A percentile compares a stretch with the other conserved stretches of the same genome.
Conservation (phyloP, 768 basidiomycete species). For the Nevesoporus exiguus region DNA sequence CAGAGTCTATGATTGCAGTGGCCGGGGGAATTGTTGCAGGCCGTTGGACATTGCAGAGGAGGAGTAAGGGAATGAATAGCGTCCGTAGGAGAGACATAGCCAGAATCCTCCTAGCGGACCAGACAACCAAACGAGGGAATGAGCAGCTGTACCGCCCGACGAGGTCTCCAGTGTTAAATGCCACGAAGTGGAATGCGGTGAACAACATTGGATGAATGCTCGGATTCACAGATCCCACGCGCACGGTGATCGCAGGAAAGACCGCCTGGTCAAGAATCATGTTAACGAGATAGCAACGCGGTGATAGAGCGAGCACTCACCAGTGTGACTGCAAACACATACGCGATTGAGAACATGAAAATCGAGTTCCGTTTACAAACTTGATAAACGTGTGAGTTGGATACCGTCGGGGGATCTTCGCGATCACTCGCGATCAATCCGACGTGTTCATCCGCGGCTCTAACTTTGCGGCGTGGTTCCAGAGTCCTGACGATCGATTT, state of each 20-base stretch:
- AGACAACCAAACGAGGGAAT: slow-evolving; percentile 60
- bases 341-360: slow-evolving; percentile 71
- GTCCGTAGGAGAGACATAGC: slow-evolving; percentile 64
- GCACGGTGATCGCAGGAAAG: slow-evolving; percentile 82
- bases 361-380: slow-evolving; percentile 61
- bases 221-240: slow-evolving; percentile 63
- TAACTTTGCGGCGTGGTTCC: slow-evolving; percentile 35
- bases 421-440: slow-evolving; percentile 35
- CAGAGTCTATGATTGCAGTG: slow-evolving; percentile 61
- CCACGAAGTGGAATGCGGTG: slow-evolving; percentile 70
- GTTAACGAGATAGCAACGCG: slow-evolving; percentile 4
- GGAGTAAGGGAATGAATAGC: slow-evolving; percentile 80
- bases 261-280: slow-evolving; percentile 54
- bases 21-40: slow-evolving; percentile 29
- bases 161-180: slow-evolving; percentile 73
- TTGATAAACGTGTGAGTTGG: slow-evolving; percentile 44
- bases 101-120: slow-evolving; percentile 63
- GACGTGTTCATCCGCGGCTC: slow-evolving; percentile 27
- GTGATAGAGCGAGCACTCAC: slow-evolving; percentile 40
- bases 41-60: slow-evolving; percentile 82
- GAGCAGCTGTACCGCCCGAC: slow-evolving; percentile 66
- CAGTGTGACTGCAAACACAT: slow-evolving; percentile 76
- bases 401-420: slow-evolving; percentile 26
- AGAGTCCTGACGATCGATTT: slow-evolving; percentile 47
- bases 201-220: slow-evolving; percentile 79